Evolutionary conservation across 345 rosid species (phyloP).

Genomic region (Eucalyptus lansdowneana): DNA sequence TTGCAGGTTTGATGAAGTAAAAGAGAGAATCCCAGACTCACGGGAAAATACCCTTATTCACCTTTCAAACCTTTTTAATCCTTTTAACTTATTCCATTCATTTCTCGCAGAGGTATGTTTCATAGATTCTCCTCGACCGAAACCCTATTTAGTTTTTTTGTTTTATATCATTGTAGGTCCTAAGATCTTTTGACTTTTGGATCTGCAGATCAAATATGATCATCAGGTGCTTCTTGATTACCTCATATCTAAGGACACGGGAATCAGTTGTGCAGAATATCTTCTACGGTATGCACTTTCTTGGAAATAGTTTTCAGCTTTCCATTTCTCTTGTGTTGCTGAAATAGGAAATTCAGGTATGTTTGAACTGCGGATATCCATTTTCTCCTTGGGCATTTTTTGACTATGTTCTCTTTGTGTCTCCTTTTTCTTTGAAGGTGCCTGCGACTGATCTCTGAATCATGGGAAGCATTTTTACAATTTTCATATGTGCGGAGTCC

Average conservation of each 20-base stretch:
- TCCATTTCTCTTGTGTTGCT: neutral
- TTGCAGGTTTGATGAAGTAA: conserved; percentile 30
- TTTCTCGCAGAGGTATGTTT: conserved; percentile 64
- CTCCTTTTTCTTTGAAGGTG: conserved; percentile 23
- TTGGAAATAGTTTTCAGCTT: neutral
- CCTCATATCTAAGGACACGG: conserved; percentile 72
- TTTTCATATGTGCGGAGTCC: conserved; percentile 13
- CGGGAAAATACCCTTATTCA: conserved; percentile 18
- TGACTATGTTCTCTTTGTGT: neutral
- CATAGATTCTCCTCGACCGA: neutral
- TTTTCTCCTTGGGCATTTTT: neutral
- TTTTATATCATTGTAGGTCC: neutral
- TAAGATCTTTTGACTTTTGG: neutral
- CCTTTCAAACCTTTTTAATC: conserved; percentile 42
- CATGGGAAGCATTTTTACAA: conserved; percentile 43
- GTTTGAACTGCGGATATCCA: neutral
- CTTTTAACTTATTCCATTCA: conserved; percentile 54
- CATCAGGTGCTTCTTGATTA: conserved; percentile 92
- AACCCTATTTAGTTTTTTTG: neutral
- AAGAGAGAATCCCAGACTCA: conserved; percentile 8
- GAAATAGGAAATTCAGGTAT: neutral
- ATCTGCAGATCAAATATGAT: conserved; percentile 63
- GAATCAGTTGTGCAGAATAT: conserved; percentile 68
- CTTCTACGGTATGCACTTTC: conserved; percentile 44
- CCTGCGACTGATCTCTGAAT: conserved; percentile 34